Evolutionary conservation across 768 basidiomycete genomes (phyloP), one percentile per base, ranked within the genome.

Genomic region (Serendipita sp.): DNA sequence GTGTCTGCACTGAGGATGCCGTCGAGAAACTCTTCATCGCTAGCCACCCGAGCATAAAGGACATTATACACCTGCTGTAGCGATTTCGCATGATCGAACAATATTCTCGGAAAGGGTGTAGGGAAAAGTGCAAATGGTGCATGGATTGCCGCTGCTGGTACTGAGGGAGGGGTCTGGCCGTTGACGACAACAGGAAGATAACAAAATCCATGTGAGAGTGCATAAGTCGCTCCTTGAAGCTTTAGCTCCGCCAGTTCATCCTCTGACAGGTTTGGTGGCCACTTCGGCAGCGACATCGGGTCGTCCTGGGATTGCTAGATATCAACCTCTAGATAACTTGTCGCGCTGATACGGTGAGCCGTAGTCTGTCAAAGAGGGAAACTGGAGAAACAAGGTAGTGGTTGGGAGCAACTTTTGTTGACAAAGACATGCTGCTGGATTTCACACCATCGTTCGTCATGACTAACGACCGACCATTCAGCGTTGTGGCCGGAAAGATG

Each of bases 51-150:
- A 0, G 91, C 83, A 71, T 99, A 99, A 1, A 98, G 77, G 0
- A 81, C 76, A 74, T 97, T 95, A 73, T 94, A 98, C 0, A 81
- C 72, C 2, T 78, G 78, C 71, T 97, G 94, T 2, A 98, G 72
- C 45, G 74, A 72, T 65, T 80, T 74, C 0, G 88, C 91, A 18
- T 78, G 77, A 2, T 80, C 69, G 71, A 94, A 96, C 13, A 89
- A 76, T 2, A 73, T 64, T 13, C 86, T 79, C 1, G 95, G 93
- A 68, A 96, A 83, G 0, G 93, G 91, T 0, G 91, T 83, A 1
- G 96, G 95, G 69, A 93, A 81, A 45, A 99, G 78, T 0, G 94
- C 81, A 67, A 97, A 76, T 0, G 96, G 96, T 0, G 93, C 94
- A 71, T 96, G 89, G 68, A 94, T 89, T 0, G 85, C 85, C n/a